Percentiles rank a stretch among this genome's conserved stretches.
Conservation (phyloP, 805 yeast species). For the Starmerella geochares region DNA sequence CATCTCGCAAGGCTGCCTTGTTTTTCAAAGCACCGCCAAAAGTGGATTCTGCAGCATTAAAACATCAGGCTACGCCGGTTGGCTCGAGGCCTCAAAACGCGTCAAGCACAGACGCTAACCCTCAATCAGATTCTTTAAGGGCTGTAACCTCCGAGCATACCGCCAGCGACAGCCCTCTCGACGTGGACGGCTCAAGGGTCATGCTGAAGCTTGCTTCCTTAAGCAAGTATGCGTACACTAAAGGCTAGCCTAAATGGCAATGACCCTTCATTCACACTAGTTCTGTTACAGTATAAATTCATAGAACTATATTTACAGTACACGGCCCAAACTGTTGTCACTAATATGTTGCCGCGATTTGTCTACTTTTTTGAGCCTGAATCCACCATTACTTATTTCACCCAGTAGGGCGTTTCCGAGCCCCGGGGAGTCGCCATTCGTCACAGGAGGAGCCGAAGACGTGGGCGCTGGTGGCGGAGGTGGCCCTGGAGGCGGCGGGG, state of each 20-base stretch:
- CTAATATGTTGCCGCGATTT: slow-evolving; percentile 27
- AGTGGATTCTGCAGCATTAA: too few species aligned
- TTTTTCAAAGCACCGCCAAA: too few species aligned
- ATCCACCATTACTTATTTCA: slow-evolving; percentile 31
- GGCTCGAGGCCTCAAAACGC: too few species aligned
- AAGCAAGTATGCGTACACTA: neutral
- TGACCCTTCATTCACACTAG: neutral
- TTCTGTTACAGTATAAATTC: neutral
- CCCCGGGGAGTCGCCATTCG: slow-evolving; percentile 26
- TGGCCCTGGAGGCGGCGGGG: slow-evolving; percentile 29
- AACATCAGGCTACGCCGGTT: too few species aligned
- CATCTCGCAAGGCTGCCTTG: too few species aligned
- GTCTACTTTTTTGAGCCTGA: slow-evolving; percentile 29
- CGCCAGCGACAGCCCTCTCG: neutral
- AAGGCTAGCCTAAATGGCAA: neutral
- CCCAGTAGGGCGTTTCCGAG: slow-evolving; percentile 27
- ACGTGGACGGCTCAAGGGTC: neutral
- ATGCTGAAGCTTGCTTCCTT: neutral
- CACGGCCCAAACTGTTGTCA: slow-evolving; percentile 26
- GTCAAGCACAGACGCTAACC: too few species aligned
- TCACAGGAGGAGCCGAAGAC: slow-evolving; percentile 38
- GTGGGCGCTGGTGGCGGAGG: slow-evolving; percentile 33
- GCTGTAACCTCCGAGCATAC: too few species aligned
- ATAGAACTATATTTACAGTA: slow-evolving; percentile 17
- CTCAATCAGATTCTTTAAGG: too few species aligned